These are phyloP conservation scores for Claviceps fusiformis DNA, from an alignment of 2,329 filamentous ascomycete species.

Conservation along the genomic window DNA sequence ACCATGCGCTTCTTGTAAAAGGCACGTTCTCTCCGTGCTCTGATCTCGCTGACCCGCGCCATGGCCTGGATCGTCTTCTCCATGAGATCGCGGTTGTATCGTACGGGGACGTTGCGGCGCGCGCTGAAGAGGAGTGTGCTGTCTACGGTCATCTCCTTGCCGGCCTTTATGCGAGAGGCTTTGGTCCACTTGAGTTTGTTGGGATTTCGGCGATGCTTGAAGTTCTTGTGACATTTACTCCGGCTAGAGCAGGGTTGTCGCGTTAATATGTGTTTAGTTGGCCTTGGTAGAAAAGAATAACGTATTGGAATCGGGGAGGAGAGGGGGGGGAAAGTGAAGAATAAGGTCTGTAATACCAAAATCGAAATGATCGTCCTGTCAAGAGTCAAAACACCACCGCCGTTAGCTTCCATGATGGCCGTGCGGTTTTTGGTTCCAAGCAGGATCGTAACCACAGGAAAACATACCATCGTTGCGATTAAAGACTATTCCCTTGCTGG, in stretches of 20 bases:
- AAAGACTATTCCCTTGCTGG: constrained; percentile 42
- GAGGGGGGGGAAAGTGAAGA: neutral
- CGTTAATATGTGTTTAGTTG: no score
- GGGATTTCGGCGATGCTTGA: constrained; percentile 98
- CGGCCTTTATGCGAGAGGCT: constrained; percentile 66
- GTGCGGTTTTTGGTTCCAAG: neutral
- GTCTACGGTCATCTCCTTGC: constrained; percentile 87
- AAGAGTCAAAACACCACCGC: neutral
- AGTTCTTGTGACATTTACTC: constrained; percentile 51
- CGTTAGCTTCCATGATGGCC: neutral
- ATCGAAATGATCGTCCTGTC: constrained; percentile 37
- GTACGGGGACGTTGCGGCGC: constrained; percentile 83
- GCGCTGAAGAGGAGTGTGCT: constrained; percentile 84
- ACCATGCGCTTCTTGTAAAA: constrained; percentile 93
- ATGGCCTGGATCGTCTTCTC: constrained; percentile 82
- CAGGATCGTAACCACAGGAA: neutral
- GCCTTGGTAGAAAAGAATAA: no score
- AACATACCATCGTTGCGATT: constrained; percentile 32
- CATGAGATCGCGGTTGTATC: constrained; percentile 90
- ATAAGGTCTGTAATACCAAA: constrained; percentile 27
- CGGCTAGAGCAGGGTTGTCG: neutral
- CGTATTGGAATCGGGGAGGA: no score
- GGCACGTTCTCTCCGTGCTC: constrained; percentile 66
- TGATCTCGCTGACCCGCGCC: constrained; percentile 78
- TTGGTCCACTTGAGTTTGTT: constrained; percentile 97